Conservation (phyloP, 805 yeast genomes). For the Wickerhamiella musiphila region DNA sequence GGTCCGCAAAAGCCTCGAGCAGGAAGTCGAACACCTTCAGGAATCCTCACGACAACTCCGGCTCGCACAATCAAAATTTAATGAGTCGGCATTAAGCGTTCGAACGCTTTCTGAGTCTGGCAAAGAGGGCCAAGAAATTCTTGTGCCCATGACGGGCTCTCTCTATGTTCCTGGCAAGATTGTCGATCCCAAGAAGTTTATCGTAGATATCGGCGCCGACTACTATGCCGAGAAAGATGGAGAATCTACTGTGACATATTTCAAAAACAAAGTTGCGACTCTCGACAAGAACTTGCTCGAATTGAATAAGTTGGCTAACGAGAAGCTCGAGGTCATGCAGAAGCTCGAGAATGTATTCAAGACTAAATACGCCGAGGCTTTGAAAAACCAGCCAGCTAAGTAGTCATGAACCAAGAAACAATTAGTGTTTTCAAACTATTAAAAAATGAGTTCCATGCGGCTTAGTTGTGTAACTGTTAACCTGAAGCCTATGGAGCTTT, state of each 20-base stretch:
- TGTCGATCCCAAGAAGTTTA: constrained; percentile 43
- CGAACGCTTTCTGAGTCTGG: constrained; percentile 30
- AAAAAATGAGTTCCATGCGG: too few relatives aligned
- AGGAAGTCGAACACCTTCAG: constrained; percentile 71
- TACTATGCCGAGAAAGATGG: constrained; percentile 72
- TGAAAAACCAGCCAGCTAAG: too few relatives aligned
- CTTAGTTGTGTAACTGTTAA: too few relatives aligned
- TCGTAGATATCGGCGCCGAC: constrained; percentile 94
- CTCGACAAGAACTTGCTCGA: constrained; percentile 56
- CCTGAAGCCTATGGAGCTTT: too few relatives aligned
- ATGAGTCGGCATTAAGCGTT: constrained; percentile 62
- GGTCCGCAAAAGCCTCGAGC: constrained; percentile 66
- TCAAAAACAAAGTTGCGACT: constrained; percentile 54
- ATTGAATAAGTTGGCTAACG: constrained; percentile 55
- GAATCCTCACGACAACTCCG: constrained; percentile 70
- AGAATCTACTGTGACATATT: constrained; percentile 51
- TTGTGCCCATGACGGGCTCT: constrained; percentile 81
- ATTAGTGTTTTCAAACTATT: too few relatives aligned
- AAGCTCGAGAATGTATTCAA: constrained; percentile 32
- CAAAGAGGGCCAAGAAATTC: constrained; percentile 33
- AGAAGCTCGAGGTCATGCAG: constrained; percentile 48
- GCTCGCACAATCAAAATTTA: constrained; percentile 65
- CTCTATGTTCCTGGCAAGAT: constrained; percentile 77
- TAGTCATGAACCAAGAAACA: too few relatives aligned
- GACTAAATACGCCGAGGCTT: constrained; percentile 7